These are phyloP conservation scores for Meyerozyma athensensis DNA, from an alignment of 1,139 yeast species.

Conservation along the genomic window DNA sequence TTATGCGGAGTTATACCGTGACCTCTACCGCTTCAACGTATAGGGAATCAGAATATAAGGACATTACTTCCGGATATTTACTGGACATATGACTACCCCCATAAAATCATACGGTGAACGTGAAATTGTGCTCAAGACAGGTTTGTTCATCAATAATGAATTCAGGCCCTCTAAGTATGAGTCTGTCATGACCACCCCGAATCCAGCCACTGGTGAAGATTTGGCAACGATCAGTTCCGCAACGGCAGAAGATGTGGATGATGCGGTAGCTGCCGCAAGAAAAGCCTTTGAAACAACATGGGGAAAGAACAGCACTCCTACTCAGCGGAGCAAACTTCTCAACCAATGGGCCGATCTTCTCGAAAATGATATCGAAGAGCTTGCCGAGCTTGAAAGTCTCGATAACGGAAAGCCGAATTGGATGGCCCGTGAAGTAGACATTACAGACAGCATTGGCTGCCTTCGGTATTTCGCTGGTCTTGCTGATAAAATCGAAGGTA, in stretches of 20 bases:
- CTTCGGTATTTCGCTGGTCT: slow-evolving; percentile 4
- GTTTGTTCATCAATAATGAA: slow-evolving; percentile 18
- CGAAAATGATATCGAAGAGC: slow-evolving; percentile 15
- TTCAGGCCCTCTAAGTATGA: slow-evolving; percentile 13
- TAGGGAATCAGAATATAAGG: too few species aligned
- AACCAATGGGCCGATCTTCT: slow-evolving; percentile 16
- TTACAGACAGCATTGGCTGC: slow-evolving; percentile 4
- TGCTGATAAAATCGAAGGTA: slow-evolving; percentile 4
- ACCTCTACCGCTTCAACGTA: too few species aligned
- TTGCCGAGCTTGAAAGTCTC: slow-evolving; percentile 17
- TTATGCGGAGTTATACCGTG: too few species aligned
- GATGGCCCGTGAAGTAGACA: slow-evolving; percentile 5
- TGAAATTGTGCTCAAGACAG: slow-evolving; percentile 12
- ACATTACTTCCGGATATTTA: too few species aligned
- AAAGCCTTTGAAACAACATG: slow-evolving; percentile 9
- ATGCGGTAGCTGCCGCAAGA: slow-evolving; percentile 16
- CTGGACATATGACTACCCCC: slow-evolving; percentile 13
- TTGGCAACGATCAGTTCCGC: slow-evolving; percentile 16
- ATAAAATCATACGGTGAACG: slow-evolving; percentile 13
- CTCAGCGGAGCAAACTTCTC: slow-evolving; percentile 9
- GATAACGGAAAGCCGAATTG: slow-evolving; percentile 15
- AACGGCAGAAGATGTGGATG: slow-evolving; percentile 14
- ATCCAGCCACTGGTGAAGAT: slow-evolving; percentile 18
- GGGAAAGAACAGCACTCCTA: slow-evolving; percentile 5
- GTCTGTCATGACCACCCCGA: slow-evolving; percentile 13